A percentile compares a stretch with the other conserved stretches of the same genome.
phyloP scores from a whole-genome alignment of 2,329 filamentous ascomycete species.

The Ambrosiella cleistominuta region DNA sequence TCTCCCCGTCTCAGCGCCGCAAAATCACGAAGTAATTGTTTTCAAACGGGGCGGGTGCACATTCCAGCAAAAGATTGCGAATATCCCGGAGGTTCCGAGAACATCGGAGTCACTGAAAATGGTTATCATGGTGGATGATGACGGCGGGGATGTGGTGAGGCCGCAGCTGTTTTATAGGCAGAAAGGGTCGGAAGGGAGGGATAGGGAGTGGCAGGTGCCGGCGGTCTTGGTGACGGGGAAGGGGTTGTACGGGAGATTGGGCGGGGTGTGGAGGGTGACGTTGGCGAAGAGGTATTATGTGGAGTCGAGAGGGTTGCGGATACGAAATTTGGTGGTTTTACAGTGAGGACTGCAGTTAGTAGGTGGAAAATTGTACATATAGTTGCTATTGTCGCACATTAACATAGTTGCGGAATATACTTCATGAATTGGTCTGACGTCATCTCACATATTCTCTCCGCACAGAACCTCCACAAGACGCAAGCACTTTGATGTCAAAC shows the following conservation, averaged over 20 bases:
- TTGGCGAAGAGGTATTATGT: slow-evolving; percentile 64
- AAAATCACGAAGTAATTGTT: slow-evolving; percentile 58
- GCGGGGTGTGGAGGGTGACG: slow-evolving; percentile 48
- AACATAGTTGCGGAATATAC: background rate
- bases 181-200: slow-evolving; percentile 49
- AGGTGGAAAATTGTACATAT: background rate
- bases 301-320: slow-evolving; percentile 59
- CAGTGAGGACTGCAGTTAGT: background rate
- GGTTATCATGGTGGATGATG: slow-evolving; percentile 51
- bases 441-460: background rate
- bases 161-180: slow-evolving; percentile 66
- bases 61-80: slow-evolving; percentile 66
- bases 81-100: slow-evolving; percentile 57
- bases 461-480: background rate
- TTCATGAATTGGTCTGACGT: background rate
- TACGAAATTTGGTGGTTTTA: slow-evolving; percentile 51
- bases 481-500: too few relatives aligned
- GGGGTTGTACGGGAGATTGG: slow-evolving; percentile 49
- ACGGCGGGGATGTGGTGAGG: slow-evolving; percentile 23
- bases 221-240: slow-evolving; percentile 66
- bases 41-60: slow-evolving; percentile 68
- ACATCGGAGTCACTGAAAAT: slow-evolving; percentile 53
- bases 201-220: slow-evolving; percentile 53
- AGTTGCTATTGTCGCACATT: background rate
- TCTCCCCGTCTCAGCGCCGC: slow-evolving; percentile 32